Percentiles rank a stretch among this genome's conserved stretches.
Conservation (phyloP, 2,329 filamentous ascomycete genomes). For the Whalleya microplaca region DNA sequence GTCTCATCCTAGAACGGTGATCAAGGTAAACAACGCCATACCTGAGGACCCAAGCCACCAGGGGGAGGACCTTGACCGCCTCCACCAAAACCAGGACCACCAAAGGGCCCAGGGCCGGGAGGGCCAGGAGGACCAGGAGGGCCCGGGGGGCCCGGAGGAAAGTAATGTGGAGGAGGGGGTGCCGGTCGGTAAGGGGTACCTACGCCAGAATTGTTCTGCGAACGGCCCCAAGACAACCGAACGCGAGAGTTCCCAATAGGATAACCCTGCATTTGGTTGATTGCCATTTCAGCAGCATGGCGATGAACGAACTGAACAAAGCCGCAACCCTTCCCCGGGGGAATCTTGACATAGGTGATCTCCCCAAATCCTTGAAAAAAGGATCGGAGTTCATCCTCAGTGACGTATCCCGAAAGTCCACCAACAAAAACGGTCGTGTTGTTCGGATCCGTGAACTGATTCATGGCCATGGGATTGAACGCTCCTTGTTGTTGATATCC, state of each 20-base stretch:
- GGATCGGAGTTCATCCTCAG: constrained; percentile 97
- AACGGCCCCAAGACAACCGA: constrained; percentile 94
- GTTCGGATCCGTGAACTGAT: constrained; percentile 99
- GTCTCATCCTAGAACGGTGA: constrained; percentile 1
- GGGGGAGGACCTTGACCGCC: constrained; percentile 36
- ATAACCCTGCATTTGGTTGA: constrained; percentile 99
- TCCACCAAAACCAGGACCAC: constrained; percentile 31
- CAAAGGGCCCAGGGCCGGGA: constrained; percentile 33
- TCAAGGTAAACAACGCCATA: constrained; percentile 13
- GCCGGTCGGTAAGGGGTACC: constrained; percentile 97
- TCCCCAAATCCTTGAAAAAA: constrained; percentile 99
- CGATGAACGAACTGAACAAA: constrained; percentile 99
- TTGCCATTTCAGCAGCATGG: constrained; percentile 98
- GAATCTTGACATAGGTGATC: constrained; percentile 99
- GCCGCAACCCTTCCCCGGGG: constrained; percentile 96
- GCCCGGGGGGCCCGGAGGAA: constrained; percentile 35
- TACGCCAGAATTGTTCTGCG: constrained; percentile 98
- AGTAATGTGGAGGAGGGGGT: constrained; percentile 53
- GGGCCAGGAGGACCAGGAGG: constrained; percentile 32
- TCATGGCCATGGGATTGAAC: constrained; percentile 71
- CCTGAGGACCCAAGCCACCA: constrained; percentile 38
- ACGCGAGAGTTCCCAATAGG: constrained; percentile 98
- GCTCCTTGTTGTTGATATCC: constrained; percentile 44
- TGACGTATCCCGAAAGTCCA: constrained; percentile 95
- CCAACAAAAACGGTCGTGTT: constrained; percentile 99